Evolutionary conservation across 805 yeast genomes (phyloP).

Genomic region (Maudiozyma serrabonitensis): DNA sequence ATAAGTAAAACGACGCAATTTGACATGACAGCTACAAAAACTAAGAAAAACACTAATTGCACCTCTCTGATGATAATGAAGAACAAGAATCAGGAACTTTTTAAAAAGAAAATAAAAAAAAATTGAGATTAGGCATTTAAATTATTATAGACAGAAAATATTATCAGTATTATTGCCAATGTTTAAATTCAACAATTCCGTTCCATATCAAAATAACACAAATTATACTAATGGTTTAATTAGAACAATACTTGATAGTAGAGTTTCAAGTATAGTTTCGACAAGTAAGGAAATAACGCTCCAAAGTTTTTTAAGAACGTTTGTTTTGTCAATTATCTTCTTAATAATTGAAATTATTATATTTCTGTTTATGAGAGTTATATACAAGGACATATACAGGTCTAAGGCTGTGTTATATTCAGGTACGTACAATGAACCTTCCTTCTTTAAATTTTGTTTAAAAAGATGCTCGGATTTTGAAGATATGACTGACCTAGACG

Average conservation of each 20-base stretch:
- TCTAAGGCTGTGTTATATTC: background rate
- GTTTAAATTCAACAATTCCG: background rate
- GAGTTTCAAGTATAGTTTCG: background rate
- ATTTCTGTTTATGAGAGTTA: background rate
- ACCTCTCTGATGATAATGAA: too few relatives aligned
- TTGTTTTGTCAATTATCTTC: background rate
- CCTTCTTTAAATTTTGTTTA: background rate
- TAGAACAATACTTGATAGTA: background rate
- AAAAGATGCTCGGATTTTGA: background rate
- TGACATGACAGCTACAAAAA: too few relatives aligned
- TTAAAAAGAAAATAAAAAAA: too few relatives aligned
- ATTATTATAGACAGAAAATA: background rate
- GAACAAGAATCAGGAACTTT: too few relatives aligned
- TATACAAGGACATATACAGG: background rate
- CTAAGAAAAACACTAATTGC: too few relatives aligned
- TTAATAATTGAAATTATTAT: background rate
- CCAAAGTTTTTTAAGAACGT: background rate
- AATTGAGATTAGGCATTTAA: too few relatives aligned
- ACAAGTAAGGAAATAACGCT: background rate
- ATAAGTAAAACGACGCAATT: too few relatives aligned
- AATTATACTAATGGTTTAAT: background rate
- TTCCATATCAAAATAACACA: background rate
- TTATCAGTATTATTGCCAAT: background rate
- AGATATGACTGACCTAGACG: slow-evolving; percentile 47
- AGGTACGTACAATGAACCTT: background rate